Evolutionary conservation across 345 rosid genomes (phyloP).

Genomic region (Hibiscus tridactylites): DNA sequence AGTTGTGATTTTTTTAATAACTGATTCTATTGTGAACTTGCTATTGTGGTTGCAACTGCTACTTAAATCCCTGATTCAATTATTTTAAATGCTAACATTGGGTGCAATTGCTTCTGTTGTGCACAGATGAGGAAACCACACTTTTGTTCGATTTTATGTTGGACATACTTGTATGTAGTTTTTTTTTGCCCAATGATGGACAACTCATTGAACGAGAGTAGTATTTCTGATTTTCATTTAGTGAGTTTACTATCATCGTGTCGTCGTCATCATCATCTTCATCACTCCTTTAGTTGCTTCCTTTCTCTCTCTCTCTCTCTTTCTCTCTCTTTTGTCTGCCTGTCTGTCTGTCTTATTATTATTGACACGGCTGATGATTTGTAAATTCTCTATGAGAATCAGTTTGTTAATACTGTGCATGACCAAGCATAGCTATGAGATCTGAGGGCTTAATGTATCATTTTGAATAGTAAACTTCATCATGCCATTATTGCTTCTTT

Average conservation of each 20-base stretch:
- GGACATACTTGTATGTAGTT: background rate
- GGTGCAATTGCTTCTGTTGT: background rate
- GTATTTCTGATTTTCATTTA: constrained; percentile 4
- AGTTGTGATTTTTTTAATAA: too few relatives aligned
- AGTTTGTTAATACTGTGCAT: background rate
- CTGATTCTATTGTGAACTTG: too few relatives aligned
- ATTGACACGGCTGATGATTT: constrained; percentile 7
- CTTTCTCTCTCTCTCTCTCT: background rate
- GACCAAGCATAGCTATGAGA: constrained; percentile 41
- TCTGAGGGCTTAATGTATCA: constrained; percentile 37
- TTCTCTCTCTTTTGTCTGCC: background rate
- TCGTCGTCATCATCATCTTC: background rate
- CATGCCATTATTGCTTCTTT: constrained; percentile 1
- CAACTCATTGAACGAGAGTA: background rate
- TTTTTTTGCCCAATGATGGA: background rate
- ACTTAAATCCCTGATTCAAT: too few relatives aligned
- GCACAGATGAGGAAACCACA: background rate
- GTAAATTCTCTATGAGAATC: constrained; percentile 3
- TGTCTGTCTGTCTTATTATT: background rate
- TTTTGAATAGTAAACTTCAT: background rate
- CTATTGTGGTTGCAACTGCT: too few relatives aligned
- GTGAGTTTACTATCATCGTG: background rate
- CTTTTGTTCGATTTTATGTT: background rate
- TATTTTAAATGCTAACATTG: background rate
- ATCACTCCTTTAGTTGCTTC: background rate